A percentile compares a stretch with the other conserved stretches of the same genome.
Conservation (phyloP, 306 rosid genomes). For the Crotalaria pallida region DNA sequence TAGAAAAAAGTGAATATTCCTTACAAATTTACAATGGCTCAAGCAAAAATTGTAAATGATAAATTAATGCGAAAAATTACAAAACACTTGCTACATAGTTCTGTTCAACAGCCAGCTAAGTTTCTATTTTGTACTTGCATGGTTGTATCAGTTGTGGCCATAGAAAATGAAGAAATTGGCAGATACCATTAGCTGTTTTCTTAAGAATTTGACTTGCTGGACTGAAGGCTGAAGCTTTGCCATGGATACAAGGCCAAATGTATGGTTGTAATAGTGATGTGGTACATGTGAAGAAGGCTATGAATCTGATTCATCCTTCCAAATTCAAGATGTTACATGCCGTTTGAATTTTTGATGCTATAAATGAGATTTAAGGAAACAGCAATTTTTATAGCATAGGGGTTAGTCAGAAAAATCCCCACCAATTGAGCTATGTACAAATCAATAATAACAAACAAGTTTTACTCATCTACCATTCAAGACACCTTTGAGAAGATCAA, state of each 20-base stretch:
- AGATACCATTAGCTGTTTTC: constrained; percentile 1
- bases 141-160: not conserved
- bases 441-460: not conserved
- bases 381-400: not conserved
- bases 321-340: not conserved
- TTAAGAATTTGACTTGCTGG: not conserved
- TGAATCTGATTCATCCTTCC: constrained; percentile 9
- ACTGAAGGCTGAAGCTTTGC: constrained; percentile 9
- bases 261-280: not conserved
- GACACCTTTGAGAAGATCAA: constrained; percentile 69
- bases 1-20: not conserved
- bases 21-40: constrained; percentile 29
- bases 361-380: constrained; percentile 20
- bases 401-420: constrained; percentile 33
- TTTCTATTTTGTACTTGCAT: not conserved
- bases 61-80: not conserved
- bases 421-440: constrained; percentile 28
- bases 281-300: constrained; percentile 8
- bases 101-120: not conserved
- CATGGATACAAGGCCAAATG: not conserved
- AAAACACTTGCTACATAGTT: constrained; percentile 14
- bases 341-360: not conserved
- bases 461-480: constrained; percentile 37
- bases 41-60: not conserved
- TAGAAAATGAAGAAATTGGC: not conserved